phyloP scores from a whole-genome alignment of 129 eudicot species.

The Lactuca saligna region DNA sequence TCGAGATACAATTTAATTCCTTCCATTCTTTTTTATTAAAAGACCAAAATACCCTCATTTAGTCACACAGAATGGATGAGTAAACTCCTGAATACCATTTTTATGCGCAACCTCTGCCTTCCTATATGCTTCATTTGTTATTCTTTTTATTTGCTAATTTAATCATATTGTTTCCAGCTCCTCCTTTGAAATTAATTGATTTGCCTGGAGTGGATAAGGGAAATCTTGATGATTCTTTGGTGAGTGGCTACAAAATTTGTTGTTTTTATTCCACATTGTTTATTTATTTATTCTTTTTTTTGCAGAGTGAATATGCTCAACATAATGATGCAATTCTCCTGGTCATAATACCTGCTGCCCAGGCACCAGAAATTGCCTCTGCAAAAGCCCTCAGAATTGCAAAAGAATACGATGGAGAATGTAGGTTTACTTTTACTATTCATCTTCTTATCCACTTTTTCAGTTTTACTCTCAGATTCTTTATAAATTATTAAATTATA shows the following conservation, averaged over 20 bases:
- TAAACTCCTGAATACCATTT: background rate
- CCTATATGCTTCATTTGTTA: background rate
- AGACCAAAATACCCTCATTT: background rate
- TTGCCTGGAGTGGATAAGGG: constrained; percentile 95
- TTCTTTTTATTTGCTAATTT: background rate
- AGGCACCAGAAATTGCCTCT: constrained; percentile 88
- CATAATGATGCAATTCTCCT: constrained; percentile 90
- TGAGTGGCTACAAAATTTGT: constrained; percentile 35
- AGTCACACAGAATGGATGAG: background rate
- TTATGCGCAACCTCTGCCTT: background rate
- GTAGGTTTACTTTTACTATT: constrained; percentile 40
- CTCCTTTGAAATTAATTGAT: constrained; percentile 88
- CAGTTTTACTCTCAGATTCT: constrained; percentile 8
- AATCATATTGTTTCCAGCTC: constrained; percentile 52
- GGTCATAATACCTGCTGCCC: constrained; percentile 87
- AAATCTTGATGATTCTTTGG: constrained; percentile 87
- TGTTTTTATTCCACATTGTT: background rate
- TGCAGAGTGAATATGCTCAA: constrained; percentile 80
- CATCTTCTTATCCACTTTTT: background rate
- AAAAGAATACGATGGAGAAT: constrained; percentile 86
- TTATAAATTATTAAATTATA: constrained; percentile 1
- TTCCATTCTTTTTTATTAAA: background rate
- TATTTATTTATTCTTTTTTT: background rate
- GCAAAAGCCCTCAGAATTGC: constrained; percentile 93
- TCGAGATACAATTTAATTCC: background rate